Base-by-base conservation (phyloP, 257 asterid species). In the Rehmannia glutinosa region DNA sequence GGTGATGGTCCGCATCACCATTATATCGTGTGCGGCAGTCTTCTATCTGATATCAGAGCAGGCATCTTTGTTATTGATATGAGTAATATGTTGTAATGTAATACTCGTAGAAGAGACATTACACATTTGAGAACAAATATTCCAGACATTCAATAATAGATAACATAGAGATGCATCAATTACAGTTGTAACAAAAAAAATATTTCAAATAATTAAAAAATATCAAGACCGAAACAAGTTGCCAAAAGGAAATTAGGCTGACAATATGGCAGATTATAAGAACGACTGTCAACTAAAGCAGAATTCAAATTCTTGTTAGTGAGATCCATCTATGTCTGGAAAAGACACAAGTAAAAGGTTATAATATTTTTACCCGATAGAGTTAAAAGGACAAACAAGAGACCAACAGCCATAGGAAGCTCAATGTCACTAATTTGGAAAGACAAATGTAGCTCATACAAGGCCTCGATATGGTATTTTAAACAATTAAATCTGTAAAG, bases 1-100 rank as follows among this genome's bases (percentile, higher is more conserved):
- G 96, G 72, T 88, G 94, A 65, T 94, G 97, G 78, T 94, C 97
- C 25, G 99, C 99, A 68, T 94, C 99, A 71, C 99, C 99, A 73
- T 91, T 94, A 45, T 94, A 94, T 54, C 99, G 91, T 0, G 95
- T 84, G 24, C 97, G 97, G 63, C 99, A 91, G 70, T 94, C 99
- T 78, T 94, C 97, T 67, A 91, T 91, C 99, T 94, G 87, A 61
- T 49, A 72, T 27, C 50, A 73, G 13, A 46, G 62, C 55, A 57
- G 49, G 12, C 55, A 67, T 43, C 6, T 32, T 33, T 28, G 13
- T 43, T 45, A 28, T 33, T 5, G 50, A 35, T 52, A 35, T 8
- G 35, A 23, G 51, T 19, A n/a, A 21, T 25, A 30, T n/a, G n/a
- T n/a, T n/a, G n/a, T n/a, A n/a, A 52, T 23, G 5, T 23, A 65